Conservation (phyloP, 169 alveolate species). For the Babesia sp. region DNA sequence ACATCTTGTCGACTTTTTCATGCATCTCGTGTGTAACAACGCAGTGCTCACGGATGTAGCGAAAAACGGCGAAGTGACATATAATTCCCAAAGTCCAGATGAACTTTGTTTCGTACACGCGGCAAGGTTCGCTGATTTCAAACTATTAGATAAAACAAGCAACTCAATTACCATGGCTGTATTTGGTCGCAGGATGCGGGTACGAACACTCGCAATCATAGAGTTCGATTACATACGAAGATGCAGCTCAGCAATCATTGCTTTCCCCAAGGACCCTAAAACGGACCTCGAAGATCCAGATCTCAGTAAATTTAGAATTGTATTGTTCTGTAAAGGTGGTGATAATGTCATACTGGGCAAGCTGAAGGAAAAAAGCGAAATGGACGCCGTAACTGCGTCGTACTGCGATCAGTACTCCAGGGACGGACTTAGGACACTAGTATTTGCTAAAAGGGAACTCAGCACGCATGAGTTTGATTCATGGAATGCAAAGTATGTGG, state of each 20-base stretch:
- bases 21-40: conserved; percentile 72
- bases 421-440: conserved; percentile 88
- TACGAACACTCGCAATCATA: conserved; percentile 76
- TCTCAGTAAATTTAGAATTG: conserved; percentile 58
- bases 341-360: conserved; percentile 87
- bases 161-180: conserved; percentile 69
- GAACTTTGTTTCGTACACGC: conserved; percentile 78
- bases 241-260: conserved; percentile 76
- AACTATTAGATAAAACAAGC: conserved; percentile 67
- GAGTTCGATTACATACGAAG: conserved; percentile 80
- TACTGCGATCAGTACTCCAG: conserved; percentile 80
- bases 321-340: conserved; percentile 90
- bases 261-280: conserved; percentile 66
- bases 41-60: conserved; percentile 68
- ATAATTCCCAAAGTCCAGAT: conserved; percentile 76
- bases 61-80: conserved; percentile 39
- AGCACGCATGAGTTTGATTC: conserved; percentile 69
- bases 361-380: conserved; percentile 52
- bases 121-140: conserved; percentile 73
- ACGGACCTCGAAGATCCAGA: conserved; percentile 36
- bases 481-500: conserved; percentile 75
- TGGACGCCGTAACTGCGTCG: conserved; percentile 68
- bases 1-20: conserved; percentile 68
- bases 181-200: conserved; percentile 70
- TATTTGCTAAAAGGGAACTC: conserved; percentile 89